Evolutionary conservation across 2,329 filamentous ascomycete genomes (phyloP).

Genomic region (Chrysoporthe cubensis): DNA sequence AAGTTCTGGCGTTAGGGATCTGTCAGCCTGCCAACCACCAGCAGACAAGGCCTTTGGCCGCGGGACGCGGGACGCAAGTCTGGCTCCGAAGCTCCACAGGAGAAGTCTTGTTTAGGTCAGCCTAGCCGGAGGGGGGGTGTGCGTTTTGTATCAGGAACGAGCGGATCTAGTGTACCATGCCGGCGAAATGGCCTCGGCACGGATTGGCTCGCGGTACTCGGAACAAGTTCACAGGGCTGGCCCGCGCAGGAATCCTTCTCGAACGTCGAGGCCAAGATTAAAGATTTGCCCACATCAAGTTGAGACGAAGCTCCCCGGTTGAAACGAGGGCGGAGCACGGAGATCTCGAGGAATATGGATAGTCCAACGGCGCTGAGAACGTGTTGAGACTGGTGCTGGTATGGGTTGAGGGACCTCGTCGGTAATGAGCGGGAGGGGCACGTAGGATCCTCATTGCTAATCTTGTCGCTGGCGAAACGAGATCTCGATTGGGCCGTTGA

Average conservation of each 20-base stretch:
- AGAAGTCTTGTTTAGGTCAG: not conserved
- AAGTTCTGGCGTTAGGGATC: not conserved
- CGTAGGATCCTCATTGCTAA: constrained; percentile 11
- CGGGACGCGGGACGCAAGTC: not conserved
- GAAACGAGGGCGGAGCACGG: constrained; percentile 13
- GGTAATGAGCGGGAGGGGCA: constrained; percentile 21
- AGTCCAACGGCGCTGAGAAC: not conserved
- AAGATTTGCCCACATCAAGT: constrained; percentile 24
- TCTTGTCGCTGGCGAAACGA: constrained; percentile 24
- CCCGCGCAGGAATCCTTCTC: constrained; percentile 4
- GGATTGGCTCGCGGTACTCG: not conserved
- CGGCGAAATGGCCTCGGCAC: not conserved
- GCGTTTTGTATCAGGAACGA: constrained; percentile 1
- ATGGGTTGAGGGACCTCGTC: not conserved
- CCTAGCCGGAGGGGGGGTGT: not conserved
- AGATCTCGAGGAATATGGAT: constrained; percentile 2
- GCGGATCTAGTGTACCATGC: not conserved
- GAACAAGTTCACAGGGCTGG: not conserved
- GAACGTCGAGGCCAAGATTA: constrained; percentile 4
- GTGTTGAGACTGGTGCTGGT: not conserved
- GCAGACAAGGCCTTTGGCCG: constrained; percentile 1
- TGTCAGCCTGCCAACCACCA: constrained; percentile 9
- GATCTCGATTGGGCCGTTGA: constrained; percentile 8
- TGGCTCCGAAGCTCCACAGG: constrained; percentile 9
- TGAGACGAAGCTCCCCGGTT: constrained; percentile 28